Base-by-base conservation (phyloP, 441 rosid species). In the Erysimum cheiri region DNA sequence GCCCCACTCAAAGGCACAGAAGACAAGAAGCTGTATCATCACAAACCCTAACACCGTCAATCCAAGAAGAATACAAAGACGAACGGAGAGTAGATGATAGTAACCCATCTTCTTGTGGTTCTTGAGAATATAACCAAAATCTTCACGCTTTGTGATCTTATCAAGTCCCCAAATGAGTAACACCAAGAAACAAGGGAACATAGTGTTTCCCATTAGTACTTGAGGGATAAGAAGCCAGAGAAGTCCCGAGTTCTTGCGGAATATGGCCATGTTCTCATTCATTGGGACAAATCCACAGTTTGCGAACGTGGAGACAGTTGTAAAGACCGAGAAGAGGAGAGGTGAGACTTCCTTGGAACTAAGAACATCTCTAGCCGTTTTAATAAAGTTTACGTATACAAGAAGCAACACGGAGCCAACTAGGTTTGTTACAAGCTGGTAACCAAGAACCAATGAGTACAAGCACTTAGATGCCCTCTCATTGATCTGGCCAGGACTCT, bases 201-300 rank as follows among this genome's bases (percentile, higher is more conserved):
- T 56, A 10, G 91, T 80, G 85, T 82, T 83, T 1, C 92, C 94
- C 1, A 87, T 31, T 0, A 90, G 78, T 12, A 48, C 7, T 41
- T 77, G 83, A 13, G 91, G 84, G 48, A 87, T 80, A 1, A 88
- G 67, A 24, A 88, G 49, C 9, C 80, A 72, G 11, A 84, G 82
- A 14, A 90, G 83, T 24, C 84, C 86, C 3, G 96, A 61, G 75
- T 85, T 85, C 41, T 75, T 80, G 33, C 60, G 67, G 6, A 88
- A 88, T 0, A 82, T 83, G 1, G 71, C 10, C 91, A 88, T 84
- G 80, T 86, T 88, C 65, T 88, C 91, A 14, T 86, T 86, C 4
- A 83, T 85, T 1, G 89, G 94, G 0, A 82, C 40, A 50, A 83
- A 88, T 3, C 89, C 94, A 4, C 88, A 83, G 58, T 64, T 82